A percentile compares a stretch with the other conserved stretches of the same genome.
Evolutionary conservation across 169 alveolate species (phyloP).

Genomic region (Plasmodium cynomolgi): DNA sequence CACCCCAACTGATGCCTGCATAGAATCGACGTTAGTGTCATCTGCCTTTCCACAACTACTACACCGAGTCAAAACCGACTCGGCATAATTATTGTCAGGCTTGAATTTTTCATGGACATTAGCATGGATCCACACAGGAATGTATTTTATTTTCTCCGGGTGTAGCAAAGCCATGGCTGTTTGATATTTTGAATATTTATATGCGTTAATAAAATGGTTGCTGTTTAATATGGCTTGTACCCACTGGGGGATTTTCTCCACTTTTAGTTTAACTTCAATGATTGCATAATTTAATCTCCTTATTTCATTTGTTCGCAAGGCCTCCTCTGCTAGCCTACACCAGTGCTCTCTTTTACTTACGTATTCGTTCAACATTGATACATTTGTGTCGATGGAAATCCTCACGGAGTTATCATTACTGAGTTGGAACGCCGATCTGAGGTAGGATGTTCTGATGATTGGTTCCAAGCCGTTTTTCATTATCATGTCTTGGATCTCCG

Average conservation of each 20-base stretch:
- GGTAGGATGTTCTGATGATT: constrained; percentile 84
- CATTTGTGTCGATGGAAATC: constrained; percentile 84
- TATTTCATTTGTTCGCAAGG: constrained; percentile 80
- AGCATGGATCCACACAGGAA: constrained; percentile 80
- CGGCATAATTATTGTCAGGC: constrained; percentile 40
- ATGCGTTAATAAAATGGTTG: constrained; percentile 79
- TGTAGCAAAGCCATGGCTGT: constrained; percentile 85
- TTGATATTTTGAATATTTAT: constrained; percentile 82
- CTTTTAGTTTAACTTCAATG: constrained; percentile 80
- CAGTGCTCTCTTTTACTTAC: constrained; percentile 78
- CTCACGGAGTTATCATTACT: constrained; percentile 80
- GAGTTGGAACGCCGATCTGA: constrained; percentile 85
- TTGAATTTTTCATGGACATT: constrained; percentile 46
- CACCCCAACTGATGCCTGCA: not conserved
- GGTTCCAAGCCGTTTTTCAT: constrained; percentile 79
- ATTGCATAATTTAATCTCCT: constrained; percentile 80
- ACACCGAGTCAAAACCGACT: not conserved
- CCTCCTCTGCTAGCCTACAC: constrained; percentile 87
- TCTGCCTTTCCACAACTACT: not conserved
- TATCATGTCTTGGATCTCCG: constrained; percentile 78
- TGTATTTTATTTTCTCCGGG: constrained; percentile 74
- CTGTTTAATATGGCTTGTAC: constrained; percentile 74
- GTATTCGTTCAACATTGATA: constrained; percentile 82
- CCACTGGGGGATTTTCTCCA: constrained; percentile 81
- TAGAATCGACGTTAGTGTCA: not conserved